Evolutionary conservation across 257 asterid species (phyloP), one percentile per base, ranked within the genome.

Genomic region (Scutellaria barbata): DNA sequence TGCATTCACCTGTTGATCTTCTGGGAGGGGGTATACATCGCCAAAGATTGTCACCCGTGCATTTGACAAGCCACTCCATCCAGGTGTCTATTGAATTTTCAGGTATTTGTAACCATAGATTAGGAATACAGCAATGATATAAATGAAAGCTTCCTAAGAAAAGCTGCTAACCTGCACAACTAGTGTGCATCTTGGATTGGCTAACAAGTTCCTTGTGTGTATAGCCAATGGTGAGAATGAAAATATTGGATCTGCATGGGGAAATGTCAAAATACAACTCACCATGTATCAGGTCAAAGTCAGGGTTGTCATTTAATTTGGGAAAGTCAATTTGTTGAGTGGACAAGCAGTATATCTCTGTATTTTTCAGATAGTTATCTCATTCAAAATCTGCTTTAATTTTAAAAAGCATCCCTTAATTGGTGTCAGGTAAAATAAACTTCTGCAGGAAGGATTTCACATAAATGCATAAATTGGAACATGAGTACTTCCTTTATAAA

Each of bases 51-150:
- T 88, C 47, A 92, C 98, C 81, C 99, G 88, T 67, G 99, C 97
- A 79, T 95, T 95, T 74, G 99, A 92, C 81, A 95, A 81, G 83
- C 99, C 90, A 88, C 96, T 89, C 99, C 99, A 95, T 70, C 99
- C 99, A 69, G 97, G 99, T 68, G 89, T 88, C 99, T 95, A 67
- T 25, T 69, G 10, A 66, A 68, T 45, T 68, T 67, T 48, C 53
- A 55, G 39, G 66, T 74, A 59, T 78, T 74, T 10, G 71, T 47
- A 79, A 63, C 20, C 54, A 75, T 43, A 41, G 65, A 47, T 51
- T 59, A 57, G 39, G 71, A 61, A 40, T n/a, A 10, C 47, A 73
- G 75, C 61, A 53, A 10, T 8, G 30, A 68, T 7, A 76, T 65
- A 65, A 73, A 25, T 39, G 18, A 71, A 68, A 30, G 41, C 17